Percentiles rank a stretch among this genome's conserved stretches.
These are phyloP conservation scores for Pochonia chlamydosporia DNA, from an alignment of 2,329 filamentous ascomycete genomes.

Conservation along the genomic window DNA sequence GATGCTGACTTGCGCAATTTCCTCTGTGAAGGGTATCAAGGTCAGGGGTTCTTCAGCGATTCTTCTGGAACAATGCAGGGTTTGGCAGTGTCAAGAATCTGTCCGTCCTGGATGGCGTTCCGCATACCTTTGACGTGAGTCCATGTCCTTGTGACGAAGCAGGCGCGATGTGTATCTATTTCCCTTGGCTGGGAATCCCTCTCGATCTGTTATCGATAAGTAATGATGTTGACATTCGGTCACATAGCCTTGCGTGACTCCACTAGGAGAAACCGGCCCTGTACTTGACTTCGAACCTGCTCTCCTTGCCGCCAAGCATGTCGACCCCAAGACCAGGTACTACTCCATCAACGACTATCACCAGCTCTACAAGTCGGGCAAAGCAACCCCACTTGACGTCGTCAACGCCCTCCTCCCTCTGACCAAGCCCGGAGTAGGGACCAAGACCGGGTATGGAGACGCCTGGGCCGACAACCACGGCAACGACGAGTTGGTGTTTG, in stretches of 20 bases:
- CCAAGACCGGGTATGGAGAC: slow-evolving; percentile 56
- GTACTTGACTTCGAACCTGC: slow-evolving; percentile 36
- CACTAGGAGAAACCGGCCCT: slow-evolving; percentile 32
- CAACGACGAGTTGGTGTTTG: slow-evolving; percentile 49
- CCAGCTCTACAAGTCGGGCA: slow-evolving; percentile 63
- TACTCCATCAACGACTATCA: slow-evolving; percentile 73
- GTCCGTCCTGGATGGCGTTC: slow-evolving; percentile 37
- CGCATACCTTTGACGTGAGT: slow-evolving; percentile 44
- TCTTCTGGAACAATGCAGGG: slow-evolving; percentile 65
- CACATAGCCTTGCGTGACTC: slow-evolving; percentile 50
- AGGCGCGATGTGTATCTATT: neutral
- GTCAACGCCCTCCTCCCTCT: slow-evolving; percentile 65
- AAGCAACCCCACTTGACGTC: slow-evolving; percentile 66
- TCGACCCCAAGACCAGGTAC: slow-evolving; percentile 45
- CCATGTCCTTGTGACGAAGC: neutral
- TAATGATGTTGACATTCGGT: neutral
- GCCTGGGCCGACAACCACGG: slow-evolving; percentile 67
- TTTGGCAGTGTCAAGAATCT: slow-evolving; percentile 44
- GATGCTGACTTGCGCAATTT: neutral
- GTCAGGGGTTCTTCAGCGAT: slow-evolving; percentile 53
- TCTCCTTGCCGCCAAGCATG: slow-evolving; percentile 34
- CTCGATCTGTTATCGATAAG: no score
- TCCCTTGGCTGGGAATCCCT: no score
- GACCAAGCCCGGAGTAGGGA: slow-evolving; percentile 53
- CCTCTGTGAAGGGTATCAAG: slow-evolving; percentile 46